These are phyloP conservation scores for Ogataea pilisensis DNA, from an alignment of 805 yeast genomes.

Conservation along the genomic window DNA sequence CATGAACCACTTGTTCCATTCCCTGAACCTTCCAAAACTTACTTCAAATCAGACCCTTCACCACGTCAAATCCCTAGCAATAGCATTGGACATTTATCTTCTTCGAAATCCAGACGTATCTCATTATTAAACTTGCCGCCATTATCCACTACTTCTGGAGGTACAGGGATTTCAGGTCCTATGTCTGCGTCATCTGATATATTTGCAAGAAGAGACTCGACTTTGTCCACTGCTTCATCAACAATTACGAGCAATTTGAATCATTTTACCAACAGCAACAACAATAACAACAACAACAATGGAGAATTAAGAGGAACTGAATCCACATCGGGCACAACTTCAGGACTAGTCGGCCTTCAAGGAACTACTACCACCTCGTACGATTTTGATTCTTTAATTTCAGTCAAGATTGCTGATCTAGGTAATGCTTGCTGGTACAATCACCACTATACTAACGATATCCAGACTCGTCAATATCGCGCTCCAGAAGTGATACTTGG, in stretches of 20 bases:
- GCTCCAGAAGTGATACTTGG: slow-evolving; percentile 62
- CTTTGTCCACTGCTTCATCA: background rate
- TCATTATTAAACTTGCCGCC: slow-evolving; percentile 13
- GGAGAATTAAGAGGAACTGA: background rate
- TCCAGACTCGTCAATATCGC: slow-evolving; percentile 65
- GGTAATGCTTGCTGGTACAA: slow-evolving; percentile 67
- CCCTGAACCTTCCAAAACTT: slow-evolving; percentile 8
- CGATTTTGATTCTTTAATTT: slow-evolving; percentile 31
- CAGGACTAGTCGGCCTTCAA: background rate
- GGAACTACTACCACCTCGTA: background rate
- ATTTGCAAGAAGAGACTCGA: background rate
- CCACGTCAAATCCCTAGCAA: slow-evolving; percentile 1
- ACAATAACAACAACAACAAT: background rate
- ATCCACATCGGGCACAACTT: background rate
- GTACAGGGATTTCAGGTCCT: background rate
- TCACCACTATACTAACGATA: slow-evolving; percentile 63
- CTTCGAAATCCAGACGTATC: too few relatives aligned
- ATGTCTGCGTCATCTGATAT: slow-evolving; percentile 1
- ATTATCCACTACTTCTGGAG: background rate
- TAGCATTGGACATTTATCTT: too few relatives aligned
- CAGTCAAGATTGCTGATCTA: slow-evolving; percentile 62
- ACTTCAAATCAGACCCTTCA: background rate
- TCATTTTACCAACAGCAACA: background rate
- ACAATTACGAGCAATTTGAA: background rate
- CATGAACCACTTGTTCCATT: slow-evolving; percentile 17